Base-by-base conservation (phyloP, 2,329 filamentous ascomycete species). In the Myriosclerotinia curreyana region DNA sequence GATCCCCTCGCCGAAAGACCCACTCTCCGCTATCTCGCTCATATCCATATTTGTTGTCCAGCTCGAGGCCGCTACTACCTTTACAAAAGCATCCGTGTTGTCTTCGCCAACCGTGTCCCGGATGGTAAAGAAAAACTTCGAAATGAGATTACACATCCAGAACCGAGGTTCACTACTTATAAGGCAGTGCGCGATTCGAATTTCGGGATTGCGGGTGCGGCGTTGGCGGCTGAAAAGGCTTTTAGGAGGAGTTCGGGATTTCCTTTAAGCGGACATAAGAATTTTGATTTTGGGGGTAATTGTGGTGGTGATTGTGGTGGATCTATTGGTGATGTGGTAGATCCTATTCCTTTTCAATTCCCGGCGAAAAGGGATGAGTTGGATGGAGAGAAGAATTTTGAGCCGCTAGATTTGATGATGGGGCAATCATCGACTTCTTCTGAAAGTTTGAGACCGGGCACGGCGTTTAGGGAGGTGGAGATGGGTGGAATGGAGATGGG, bases 81-180 rank as follows among this genome's bases (percentile, higher is more conserved):
- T 7, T 95, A 98, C 79, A 96, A 95, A 72, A 92, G 86, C 71
- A 90, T 98, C 65, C 87, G 95, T 17, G 91, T 98, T 44, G 94
- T 99, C 3, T 99, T 99, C 75, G 95, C 95, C 62, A 98, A 98
- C 74, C 86, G 95, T 34, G 94, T 97, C 0, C 94, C 95, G 0
- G 95, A 98, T 71, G 94, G 92, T 49, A 96, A 97, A 74, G 94
- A 98, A 76, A 94, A 89, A 73, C 81, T 99, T 48, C 84, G 88
- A 40, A 97, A 96, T 72, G 95, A 99, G 75, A 88, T 94, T 6
- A 92, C 95, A 46, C 83, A 90, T 66, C 94, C 94, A 0, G 92
- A 97, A 70, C 95, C 95, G 25, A 85, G 87, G 25, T 99, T 92
- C 74, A 91, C 87, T 63, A 82, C 87, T 1, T 98, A 96, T 78